Evolutionary conservation across 257 asterid genomes (phyloP), one percentile per base, ranked within the genome.

Genomic region (Jasminum sambac): DNA sequence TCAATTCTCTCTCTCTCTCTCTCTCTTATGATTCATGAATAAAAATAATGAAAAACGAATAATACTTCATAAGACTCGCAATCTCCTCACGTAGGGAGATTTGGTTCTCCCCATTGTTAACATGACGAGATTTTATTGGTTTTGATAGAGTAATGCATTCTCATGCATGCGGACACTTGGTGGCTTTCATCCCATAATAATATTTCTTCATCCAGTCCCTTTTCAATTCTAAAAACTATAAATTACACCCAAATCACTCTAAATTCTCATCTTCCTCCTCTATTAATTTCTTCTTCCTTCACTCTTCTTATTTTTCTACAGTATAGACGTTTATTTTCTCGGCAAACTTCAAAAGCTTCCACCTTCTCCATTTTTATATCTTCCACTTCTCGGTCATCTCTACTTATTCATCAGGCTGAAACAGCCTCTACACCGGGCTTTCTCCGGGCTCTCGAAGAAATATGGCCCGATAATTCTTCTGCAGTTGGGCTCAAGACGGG

Each of bases 341-440:
- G 74, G 73, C 85, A 84, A 77, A 17, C 55, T 78, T 1, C 77
- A 71, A 38, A 90, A 86, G 68, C 91, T 81, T 17, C 96, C 96
- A 5, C 96, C 96, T 0, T 73, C 75, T 72, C 96, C 96, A 3
- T 86, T 78, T 42, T 88, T 85, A 17, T 21, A 83, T 58, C 84
- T 90, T 13, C 98, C 96, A 34, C 46, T 90, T 58, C 34, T 88
- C 5, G 98, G 96, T 63, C 96, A 88, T 80, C 77, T 88, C 76
- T 79, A 90, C 76, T 85, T 89, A 4, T 72, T 88, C 42, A 75
- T 88, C 42, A 75, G 64, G 48, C 81, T 80, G 67, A 50, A 24
- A 38, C 70, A 74, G 8, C 96, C 98, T 0, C 82, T 89, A 77
- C 89, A 88, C 43, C 39, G 88, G 66, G 65, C 89, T 72, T 79